Evolutionary conservation across 192 early-diverging fungal species (phyloP).

Genomic region (Coemansia sp.): DNA sequence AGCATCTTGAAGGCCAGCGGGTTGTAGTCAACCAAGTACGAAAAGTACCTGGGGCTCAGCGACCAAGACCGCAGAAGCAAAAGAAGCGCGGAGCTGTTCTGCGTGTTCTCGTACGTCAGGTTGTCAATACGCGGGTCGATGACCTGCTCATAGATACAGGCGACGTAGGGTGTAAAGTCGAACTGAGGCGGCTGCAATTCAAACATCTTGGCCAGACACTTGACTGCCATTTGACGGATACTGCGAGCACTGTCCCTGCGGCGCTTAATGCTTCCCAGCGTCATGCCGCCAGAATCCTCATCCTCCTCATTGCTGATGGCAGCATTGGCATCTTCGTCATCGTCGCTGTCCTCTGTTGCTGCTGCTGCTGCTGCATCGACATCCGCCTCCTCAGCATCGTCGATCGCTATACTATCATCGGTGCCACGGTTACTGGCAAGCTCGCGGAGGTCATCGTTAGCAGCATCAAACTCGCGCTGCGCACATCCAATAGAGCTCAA

Average conservation of each 20-base stretch:
- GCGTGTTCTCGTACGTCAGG: constrained; percentile 82
- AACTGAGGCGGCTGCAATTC: constrained; percentile 57
- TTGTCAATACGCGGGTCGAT: constrained; percentile 69
- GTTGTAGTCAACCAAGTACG: constrained; percentile 67
- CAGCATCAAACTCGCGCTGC: constrained; percentile 56
- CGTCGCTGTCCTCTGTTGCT: background rate
- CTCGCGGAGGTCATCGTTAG: constrained; percentile 33
- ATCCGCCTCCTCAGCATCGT: constrained; percentile 12
- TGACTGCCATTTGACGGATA: constrained; percentile 69
- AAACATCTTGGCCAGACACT: constrained; percentile 77
- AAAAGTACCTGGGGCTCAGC: constrained; percentile 58
- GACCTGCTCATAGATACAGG: constrained; percentile 68
- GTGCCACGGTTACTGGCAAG: constrained; percentile 7
- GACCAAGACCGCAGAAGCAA: constrained; percentile 80
- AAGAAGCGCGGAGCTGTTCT: constrained; percentile 77
- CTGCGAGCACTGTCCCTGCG: constrained; percentile 25
- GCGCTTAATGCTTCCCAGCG: constrained; percentile 16
- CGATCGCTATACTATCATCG: constrained; percentile 5
- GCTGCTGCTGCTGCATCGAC: background rate
- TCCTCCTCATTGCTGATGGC: constrained; percentile 1
- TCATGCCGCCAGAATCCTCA: background rate
- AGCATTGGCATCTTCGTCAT: constrained; percentile 8
- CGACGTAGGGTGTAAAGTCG: constrained; percentile 74
- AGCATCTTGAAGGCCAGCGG: constrained; percentile 65
- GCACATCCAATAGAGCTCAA: constrained; percentile 71